Conservation (phyloP, 306 rosid genomes). For the Fragaria ananassa region DNA sequence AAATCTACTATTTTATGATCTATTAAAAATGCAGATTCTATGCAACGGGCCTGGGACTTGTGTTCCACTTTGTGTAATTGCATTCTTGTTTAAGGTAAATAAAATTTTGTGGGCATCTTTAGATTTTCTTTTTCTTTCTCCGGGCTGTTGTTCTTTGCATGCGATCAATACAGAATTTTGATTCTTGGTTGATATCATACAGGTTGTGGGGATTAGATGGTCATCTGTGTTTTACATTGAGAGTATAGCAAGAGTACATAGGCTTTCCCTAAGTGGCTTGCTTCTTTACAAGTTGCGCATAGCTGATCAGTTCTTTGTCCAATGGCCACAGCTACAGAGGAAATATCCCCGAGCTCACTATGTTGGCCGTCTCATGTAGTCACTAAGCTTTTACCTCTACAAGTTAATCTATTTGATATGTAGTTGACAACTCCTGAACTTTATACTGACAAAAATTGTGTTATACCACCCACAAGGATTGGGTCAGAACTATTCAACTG, state of each 20-base stretch:
- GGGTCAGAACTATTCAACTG: background rate
- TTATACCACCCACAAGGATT: background rate
- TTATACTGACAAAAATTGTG: background rate
- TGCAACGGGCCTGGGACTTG: conserved; percentile 3
- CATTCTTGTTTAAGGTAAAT: conserved; percentile 11
- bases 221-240: conserved; percentile 86
- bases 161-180: background rate
- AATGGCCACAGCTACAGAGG: conserved; percentile 77
- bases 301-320: conserved; percentile 88
- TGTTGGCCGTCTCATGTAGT: conserved; percentile 92
- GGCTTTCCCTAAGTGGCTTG: conserved; percentile 83
- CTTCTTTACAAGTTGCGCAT: conserved; percentile 73
- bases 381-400: too few relatives aligned
- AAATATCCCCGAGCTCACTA: conserved; percentile 72
- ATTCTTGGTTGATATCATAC: background rate
- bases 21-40: background rate
- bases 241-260: conserved; percentile 94
- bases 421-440: background rate
- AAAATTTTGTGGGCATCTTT: background rate
- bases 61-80: conserved; percentile 10
- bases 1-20: background rate
- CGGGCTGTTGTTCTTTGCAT: background rate
- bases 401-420: background rate
- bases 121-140: background rate
- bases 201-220: conserved; percentile 55